Evolutionary conservation across 495 filamentous ascomycete genomes (phyloP).

Genomic region (Evernia prunastri): DNA sequence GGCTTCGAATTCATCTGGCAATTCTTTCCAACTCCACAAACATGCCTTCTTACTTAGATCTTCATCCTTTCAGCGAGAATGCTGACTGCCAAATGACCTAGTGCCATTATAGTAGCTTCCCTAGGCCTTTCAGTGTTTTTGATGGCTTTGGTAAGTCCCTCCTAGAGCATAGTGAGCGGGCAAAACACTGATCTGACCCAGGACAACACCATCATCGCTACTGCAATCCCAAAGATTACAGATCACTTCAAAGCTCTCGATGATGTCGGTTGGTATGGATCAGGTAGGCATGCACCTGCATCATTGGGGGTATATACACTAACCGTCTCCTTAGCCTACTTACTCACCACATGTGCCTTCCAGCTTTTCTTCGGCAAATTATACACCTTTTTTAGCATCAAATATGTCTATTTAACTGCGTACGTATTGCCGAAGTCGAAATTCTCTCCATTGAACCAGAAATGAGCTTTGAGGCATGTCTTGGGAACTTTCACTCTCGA

Average conservation of each 20-base stretch:
- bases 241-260: slow-evolving; percentile 67
- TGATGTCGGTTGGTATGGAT: slow-evolving; percentile 81
- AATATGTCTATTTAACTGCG: slow-evolving; percentile 63
- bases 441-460: no score
- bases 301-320: not conserved
- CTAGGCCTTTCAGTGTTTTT: slow-evolving; percentile 59
- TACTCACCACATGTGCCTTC: slow-evolving; percentile 68
- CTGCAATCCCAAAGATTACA: slow-evolving; percentile 78
- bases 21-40: no score
- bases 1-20: no score
- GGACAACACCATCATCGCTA: slow-evolving; percentile 76
- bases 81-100: no score
- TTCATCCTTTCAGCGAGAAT: no score
- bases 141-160: slow-evolving; percentile 50
- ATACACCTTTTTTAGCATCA: slow-evolving; percentile 73
- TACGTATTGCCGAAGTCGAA: no score
- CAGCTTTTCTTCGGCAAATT: slow-evolving; percentile 71
- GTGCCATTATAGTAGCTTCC: slow-evolving; percentile 50
- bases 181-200: slow-evolving; percentile 9
- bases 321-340: slow-evolving; percentile 39
- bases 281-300: slow-evolving; percentile 19
- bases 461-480: no score
- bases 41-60: no score
- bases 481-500: no score
- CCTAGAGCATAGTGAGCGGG: slow-evolving; percentile 1